Evolutionary conservation across 805 yeast species (phyloP).

Genomic region (Barnettozyma populi): DNA sequence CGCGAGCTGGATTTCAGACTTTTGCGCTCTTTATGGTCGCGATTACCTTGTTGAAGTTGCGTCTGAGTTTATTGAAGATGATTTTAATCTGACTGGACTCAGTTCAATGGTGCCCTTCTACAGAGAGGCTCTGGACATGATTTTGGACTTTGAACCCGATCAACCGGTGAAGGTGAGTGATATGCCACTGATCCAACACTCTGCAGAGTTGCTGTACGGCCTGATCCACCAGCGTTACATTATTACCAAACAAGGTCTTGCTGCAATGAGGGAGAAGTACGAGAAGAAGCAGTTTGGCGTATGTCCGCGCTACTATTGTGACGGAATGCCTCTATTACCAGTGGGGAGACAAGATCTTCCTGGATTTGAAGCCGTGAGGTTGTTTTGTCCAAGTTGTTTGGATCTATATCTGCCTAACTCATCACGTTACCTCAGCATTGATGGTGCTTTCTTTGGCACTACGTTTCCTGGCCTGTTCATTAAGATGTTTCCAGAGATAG

Average conservation of each 20-base stretch:
- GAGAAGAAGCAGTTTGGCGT: constrained; percentile 85
- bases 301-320: constrained; percentile 87
- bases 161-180: constrained; percentile 54
- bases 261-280: constrained; percentile 90
- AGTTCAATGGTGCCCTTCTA: constrained; percentile 83
- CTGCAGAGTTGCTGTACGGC: constrained; percentile 91
- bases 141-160: constrained; percentile 69
- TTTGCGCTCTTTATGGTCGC: constrained; percentile 51
- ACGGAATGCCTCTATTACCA: constrained; percentile 85
- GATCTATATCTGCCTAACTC: constrained; percentile 87
- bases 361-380: constrained; percentile 85
- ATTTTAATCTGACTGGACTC: constrained; percentile 90
- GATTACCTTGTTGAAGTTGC: constrained; percentile 90
- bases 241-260: constrained; percentile 81
- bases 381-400: constrained; percentile 91
- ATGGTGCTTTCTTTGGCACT: constrained; percentile 97
- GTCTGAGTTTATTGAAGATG: constrained; percentile 92
- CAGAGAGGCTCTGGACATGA: constrained; percentile 85
- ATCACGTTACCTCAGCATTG: constrained; percentile 80
- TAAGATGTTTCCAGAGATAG: constrained; percentile 87
- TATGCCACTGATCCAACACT: constrained; percentile 73
- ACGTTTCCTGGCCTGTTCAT: constrained; percentile 90
- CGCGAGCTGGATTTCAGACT: constrained; percentile 51
- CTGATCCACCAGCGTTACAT: constrained; percentile 91
- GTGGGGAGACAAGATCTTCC: constrained; percentile 88